Conservation (phyloP, 225 moss, liverwort and hornwort species). For the Straminergon stramineum region DNA sequence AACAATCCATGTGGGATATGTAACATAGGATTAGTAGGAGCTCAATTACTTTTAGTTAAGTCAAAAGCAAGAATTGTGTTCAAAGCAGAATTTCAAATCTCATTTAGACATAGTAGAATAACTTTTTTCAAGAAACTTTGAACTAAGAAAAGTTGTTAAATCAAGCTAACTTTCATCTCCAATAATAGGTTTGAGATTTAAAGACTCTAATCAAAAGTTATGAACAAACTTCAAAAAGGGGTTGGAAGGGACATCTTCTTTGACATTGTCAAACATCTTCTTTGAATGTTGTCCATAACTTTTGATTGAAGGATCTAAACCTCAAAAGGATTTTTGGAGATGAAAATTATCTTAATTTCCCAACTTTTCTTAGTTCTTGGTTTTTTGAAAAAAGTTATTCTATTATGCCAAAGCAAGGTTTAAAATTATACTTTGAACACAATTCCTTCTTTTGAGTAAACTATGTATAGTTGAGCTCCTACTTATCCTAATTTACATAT, state of each 20-base stretch:
- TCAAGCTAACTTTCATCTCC: not conserved
- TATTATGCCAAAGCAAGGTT: rapidly evolving
- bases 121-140: not conserved
- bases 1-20: not conserved
- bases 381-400: no score
- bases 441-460: no score
- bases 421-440: not conserved
- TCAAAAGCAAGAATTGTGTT: not conserved
- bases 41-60: not conserved
- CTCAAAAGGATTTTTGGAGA: rapidly evolving
- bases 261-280: not conserved
- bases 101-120: not conserved
- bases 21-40: not conserved
- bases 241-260: not conserved
- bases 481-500: not conserved
- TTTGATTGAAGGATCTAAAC: not conserved
- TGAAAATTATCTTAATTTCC: not conserved
- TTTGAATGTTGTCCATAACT: rapidly evolving
- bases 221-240: not conserved
- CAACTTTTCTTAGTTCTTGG: rapidly evolving
- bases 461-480: not conserved
- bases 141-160: rapidly evolving
- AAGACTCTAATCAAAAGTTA: not conserved
- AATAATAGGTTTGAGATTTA: rapidly evolving
- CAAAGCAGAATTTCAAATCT: not conserved